Evolutionary conservation across 805 yeast genomes (phyloP).

Genomic region (Metschnikowia noctiluminum): DNA sequence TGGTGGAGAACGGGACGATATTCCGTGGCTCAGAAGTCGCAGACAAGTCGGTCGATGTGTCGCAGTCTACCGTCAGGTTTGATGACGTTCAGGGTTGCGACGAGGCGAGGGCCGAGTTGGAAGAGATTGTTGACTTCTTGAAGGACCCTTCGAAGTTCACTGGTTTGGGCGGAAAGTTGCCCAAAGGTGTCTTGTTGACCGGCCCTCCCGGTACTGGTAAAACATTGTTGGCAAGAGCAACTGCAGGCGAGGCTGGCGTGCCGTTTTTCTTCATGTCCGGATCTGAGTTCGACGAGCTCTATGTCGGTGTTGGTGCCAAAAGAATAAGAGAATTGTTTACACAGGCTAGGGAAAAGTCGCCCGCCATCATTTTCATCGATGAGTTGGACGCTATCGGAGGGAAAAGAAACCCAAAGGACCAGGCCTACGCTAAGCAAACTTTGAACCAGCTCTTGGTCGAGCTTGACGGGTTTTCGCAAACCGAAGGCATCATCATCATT

Average conservation of each 20-base stretch:
- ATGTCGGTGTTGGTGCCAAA: constrained; percentile 99
- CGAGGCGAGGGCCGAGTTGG: constrained; percentile 95
- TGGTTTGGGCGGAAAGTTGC: constrained; percentile 94
- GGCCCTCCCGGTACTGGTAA: constrained; percentile 99
- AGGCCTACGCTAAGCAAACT: constrained; percentile 97
- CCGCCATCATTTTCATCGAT: constrained; percentile 95
- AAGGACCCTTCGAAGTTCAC: constrained; percentile 96
- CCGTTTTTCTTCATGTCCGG: constrained; percentile 99
- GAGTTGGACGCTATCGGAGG: constrained; percentile 99
- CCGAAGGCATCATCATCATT: constrained; percentile 89
- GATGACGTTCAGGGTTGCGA: constrained; percentile 96
- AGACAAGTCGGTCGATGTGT: constrained; percentile 78
- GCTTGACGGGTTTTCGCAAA: constrained; percentile 90
- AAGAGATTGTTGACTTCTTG: constrained; percentile 95
- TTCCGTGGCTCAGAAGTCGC: constrained; percentile 69
- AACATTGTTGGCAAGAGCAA: constrained; percentile 92
- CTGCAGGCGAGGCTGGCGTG: constrained; percentile 99
- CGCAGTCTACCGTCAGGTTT: constrained; percentile 82
- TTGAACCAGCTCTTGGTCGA: constrained; percentile 93
- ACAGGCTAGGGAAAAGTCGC: constrained; percentile 92
- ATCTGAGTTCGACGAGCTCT: constrained; percentile 95
- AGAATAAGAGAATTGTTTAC: constrained; percentile 90
- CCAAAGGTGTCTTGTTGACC: constrained; percentile 93
- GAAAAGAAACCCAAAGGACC: constrained; percentile 94
- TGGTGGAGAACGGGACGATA: constrained; percentile 80